Evolutionary conservation across 2,329 filamentous ascomycete genomes (phyloP).

Genomic region (Plenodomus tracheiphilus): DNA sequence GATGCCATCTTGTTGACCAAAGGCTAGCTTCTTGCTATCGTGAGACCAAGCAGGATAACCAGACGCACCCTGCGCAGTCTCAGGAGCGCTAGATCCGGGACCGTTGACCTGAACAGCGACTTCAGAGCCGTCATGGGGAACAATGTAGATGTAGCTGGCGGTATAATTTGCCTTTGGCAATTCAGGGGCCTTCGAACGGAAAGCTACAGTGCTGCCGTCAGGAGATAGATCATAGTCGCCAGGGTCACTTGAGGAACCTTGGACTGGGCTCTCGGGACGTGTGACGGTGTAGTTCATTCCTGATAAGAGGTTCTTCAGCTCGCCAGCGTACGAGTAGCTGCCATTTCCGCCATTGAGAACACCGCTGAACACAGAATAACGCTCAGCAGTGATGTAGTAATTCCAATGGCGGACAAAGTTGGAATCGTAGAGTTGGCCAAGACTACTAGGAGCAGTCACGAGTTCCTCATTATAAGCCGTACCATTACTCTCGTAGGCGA

Average conservation of each 20-base stretch:
- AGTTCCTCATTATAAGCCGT: conserved; percentile 68
- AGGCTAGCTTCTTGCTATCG: conserved; percentile 71
- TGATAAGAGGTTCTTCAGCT: conserved; percentile 58
- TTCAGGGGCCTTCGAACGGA: conserved; percentile 74
- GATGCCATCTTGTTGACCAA: conserved; percentile 70
- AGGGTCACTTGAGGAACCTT: conserved; percentile 71
- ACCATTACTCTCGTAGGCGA: conserved; percentile 67
- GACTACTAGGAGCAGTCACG: conserved; percentile 61
- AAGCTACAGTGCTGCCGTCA: conserved; percentile 65
- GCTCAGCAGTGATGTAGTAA: conserved; percentile 68
- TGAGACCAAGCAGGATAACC: conserved; percentile 72
- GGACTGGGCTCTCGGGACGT: conserved; percentile 67
- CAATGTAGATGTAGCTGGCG: conserved; percentile 78
- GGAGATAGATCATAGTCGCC: conserved; percentile 76
- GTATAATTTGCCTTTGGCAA: conserved; percentile 75
- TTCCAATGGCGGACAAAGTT: conserved; percentile 86
- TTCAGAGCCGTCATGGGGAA: conserved; percentile 66
- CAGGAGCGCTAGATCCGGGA: conserved; percentile 32
- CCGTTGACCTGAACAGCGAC: conserved; percentile 38
- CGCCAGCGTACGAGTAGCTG: conserved; percentile 31
- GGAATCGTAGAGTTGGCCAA: conserved; percentile 71
- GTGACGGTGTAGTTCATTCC: conserved; percentile 59
- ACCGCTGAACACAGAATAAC: conserved; percentile 74
- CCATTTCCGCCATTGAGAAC: conserved; percentile 52
- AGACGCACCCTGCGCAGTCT: conserved; percentile 63